Conservation (phyloP, 1,139 yeast species). For the Meyerozyma smithsonii region DNA sequence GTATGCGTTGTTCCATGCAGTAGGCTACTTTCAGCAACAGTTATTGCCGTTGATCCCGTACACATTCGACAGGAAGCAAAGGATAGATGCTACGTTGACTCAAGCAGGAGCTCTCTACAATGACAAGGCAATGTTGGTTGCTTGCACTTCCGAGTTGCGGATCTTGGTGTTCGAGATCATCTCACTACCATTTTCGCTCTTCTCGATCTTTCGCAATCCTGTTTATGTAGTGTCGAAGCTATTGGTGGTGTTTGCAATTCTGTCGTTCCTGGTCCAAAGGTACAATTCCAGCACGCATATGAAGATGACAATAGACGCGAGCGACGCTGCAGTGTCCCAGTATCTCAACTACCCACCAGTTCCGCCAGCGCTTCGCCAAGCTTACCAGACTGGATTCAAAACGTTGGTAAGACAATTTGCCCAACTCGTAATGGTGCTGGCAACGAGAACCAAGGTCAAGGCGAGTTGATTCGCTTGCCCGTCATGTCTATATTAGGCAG, state of each 20-base stretch:
- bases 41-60: neutral
- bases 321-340: neutral
- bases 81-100: neutral
- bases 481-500: neutral
- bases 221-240: neutral
- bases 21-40: slow-evolving; percentile 10
- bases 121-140: neutral
- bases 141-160: neutral
- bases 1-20: slow-evolving; percentile 11
- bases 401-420: neutral
- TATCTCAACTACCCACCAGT: neutral
- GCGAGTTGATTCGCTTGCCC: neutral
- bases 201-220: neutral
- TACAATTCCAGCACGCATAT: neutral
- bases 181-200: neutral
- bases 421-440: neutral
- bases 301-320: neutral
- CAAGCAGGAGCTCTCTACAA: neutral
- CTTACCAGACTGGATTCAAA: neutral
- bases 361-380: neutral
- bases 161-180: neutral
- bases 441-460: neutral
- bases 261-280: neutral
- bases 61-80: neutral
- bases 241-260: neutral